Base-by-base conservation (phyloP, 176 grass and related monocot species). In the Aegilops sharonensis region DNA sequence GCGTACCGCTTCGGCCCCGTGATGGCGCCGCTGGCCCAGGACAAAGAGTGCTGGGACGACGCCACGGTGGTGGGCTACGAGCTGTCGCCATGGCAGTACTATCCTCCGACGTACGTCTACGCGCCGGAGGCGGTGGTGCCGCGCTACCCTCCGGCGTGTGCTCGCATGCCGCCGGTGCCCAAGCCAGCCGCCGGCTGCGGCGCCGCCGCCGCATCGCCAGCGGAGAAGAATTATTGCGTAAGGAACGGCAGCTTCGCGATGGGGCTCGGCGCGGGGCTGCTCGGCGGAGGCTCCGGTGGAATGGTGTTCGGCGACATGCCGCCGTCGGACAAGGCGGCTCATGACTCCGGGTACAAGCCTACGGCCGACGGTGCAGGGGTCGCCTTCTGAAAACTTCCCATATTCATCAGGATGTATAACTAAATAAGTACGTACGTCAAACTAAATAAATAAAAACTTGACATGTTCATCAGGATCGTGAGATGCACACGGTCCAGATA, bases 221-320 rank as follows among this genome's bases (percentile, higher is more conserved):
- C 17, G 17, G 6, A 56, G 59, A 27, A 29, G 24, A 27, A 25
- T 7, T 0, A 42, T 13, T 0, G 13, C 6, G 20, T 9, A 14
- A 85, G 48, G 79, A 93, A 25, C 3, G 31, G 31, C 36, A 86
- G 79, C 29, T 56, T 93, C 2, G 83, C 89, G 56, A 11, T 86
- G 82, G 88, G 88, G 24, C 42, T 18, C 42, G 72, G 43, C 24
- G 3, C 43, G 6, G 72, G 72, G 72, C 12, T 75, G 13, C 75
- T 93, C 43, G 73, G 82, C 25, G 81, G 77, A 35, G 56, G 82
- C 6, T 73, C n/a, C 79, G 63, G n/a, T 34, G 88, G 18, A 1
- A 75, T 84, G 65, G 66, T 89, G 31, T 25, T 88, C 11, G 88
- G 88, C 10, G 91, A 88, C n/a, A 83, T 85, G 82, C 21, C 35